These are phyloP conservation scores for Penicillium arizonense DNA, from an alignment of 495 filamentous ascomycete genomes.

Conservation along the genomic window DNA sequence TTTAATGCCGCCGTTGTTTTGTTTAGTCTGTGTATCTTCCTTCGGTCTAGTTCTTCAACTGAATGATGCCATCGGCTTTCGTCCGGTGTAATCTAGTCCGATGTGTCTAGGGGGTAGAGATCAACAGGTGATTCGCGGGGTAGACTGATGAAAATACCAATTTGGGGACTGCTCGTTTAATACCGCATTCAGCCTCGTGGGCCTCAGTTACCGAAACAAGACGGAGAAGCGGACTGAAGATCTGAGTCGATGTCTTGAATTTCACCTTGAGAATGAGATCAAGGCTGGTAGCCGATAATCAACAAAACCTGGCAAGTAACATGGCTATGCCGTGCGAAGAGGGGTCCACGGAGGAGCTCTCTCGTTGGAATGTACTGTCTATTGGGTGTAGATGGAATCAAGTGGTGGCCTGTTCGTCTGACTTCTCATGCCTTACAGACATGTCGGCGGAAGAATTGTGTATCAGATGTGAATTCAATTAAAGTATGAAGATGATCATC, in stretches of 20 bases:
- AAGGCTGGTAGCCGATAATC: background rate
- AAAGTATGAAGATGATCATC: background rate
- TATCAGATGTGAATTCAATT: background rate
- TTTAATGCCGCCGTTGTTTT: background rate
- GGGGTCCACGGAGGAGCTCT: background rate
- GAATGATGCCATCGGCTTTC: background rate
- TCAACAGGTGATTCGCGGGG: background rate
- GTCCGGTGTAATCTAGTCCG: background rate
- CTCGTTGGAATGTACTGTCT: background rate
- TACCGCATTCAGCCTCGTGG: background rate
- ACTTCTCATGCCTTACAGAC: background rate
- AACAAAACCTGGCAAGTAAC: slow-evolving; percentile 2
- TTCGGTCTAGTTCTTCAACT: background rate
- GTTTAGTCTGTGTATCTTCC: background rate
- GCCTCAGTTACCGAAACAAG: background rate
- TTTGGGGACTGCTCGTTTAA: background rate
- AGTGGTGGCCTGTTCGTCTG: slow-evolving; percentile 10
- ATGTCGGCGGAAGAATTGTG: background rate
- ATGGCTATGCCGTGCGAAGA: background rate
- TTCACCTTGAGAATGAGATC: background rate
- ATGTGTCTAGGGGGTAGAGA: background rate
- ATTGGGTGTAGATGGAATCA: slow-evolving; percentile 3
- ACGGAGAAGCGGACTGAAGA: background rate
- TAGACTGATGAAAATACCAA: background rate
- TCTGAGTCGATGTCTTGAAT: slow-evolving; percentile 8